Evolutionary conservation across 495 filamentous ascomycete species (phyloP), one percentile per base, ranked within the genome.

Genomic region (Pyrenula massariospora): DNA sequence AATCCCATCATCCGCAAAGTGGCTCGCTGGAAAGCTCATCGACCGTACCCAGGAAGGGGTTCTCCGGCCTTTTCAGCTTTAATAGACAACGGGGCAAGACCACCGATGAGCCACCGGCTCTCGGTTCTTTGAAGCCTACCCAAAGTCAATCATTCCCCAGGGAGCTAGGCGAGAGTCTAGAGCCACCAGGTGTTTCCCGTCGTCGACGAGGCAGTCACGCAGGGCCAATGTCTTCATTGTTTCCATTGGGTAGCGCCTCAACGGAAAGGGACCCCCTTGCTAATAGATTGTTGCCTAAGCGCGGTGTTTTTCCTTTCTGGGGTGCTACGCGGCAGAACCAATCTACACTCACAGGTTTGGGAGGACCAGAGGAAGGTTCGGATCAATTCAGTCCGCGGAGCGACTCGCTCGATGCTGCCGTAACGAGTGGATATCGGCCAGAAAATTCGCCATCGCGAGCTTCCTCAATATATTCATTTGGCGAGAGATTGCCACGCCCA

Each of bases 61-160:
- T 85, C 24, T 80, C 80, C 25, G 77, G 78, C 22, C 65, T 86
- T 3, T 88, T 94, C 58, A 67, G 68, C 42, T 86, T 91, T 60
- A 82, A 82, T 64, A 79, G 87, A 3, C 84, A 84, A 58, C 83
- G 83, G 56, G 81, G 82, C 12, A 94, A 92, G 66, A 79, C 81
- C 2, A 84, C 87, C 10, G 80, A 87, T 22, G 83, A 86, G 52
- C 80, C 83, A 3, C 85, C 84, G 15, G 74, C 82, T 48, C 66
- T 94, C 20, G 89, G 89, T 12, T 83, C 81, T 36, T 72, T 95
- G 25, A 89, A 88, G 65, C 71, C 83, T 53, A 79, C 80, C 2
- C 87, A 95, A 63, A 90, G 88, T 64, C 88, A 89, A 62, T 94
- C 89, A 11, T 86, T 92, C 59, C 89, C 89, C 57, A 81, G 82